phyloP scores from a whole-genome alignment of 371 early-diverging fungal genomes.

The Circinella umbellata region DNA sequence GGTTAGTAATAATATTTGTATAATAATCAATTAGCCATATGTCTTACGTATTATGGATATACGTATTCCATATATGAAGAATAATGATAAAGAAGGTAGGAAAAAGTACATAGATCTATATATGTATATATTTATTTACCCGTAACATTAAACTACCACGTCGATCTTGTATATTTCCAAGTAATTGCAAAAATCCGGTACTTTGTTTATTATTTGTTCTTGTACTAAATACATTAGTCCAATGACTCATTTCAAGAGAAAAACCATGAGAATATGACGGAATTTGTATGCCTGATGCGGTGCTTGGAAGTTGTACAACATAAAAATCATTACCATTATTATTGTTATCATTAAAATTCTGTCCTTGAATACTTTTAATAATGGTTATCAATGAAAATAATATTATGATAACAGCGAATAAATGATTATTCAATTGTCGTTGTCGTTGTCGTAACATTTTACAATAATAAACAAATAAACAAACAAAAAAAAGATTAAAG shows the following conservation, averaged over 20 bases:
- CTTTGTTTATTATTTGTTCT: constrained; percentile 7
- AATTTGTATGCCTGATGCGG: constrained; percentile 15
- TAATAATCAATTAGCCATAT: too few species aligned
- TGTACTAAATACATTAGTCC: constrained; percentile 17
- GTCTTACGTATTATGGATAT: too few species aligned
- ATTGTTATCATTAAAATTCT: not conserved
- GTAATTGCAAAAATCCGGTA: constrained; percentile 14
- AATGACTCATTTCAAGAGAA: constrained; percentile 17
- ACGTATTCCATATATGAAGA: too few species aligned
- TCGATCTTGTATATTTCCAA: constrained; percentile 21
- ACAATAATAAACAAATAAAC: too few species aligned
- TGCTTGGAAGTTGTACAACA: constrained; percentile 14
- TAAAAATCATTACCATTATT: not conserved
- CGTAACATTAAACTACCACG: constrained; percentile 19
- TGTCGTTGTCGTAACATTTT: too few species aligned
- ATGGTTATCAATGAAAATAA: not conserved
- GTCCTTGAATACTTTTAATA: not conserved
- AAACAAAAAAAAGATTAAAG: too few species aligned
- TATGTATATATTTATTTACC: not conserved
- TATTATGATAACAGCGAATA: not conserved
- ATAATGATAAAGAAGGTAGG: too few species aligned
- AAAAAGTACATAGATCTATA: too few species aligned
- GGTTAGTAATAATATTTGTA: too few species aligned
- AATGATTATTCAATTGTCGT: too few species aligned
- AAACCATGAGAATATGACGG: constrained; percentile 22